Base-by-base conservation (phyloP, 192 early-diverging fungal species). In the Gryganskiella cystojenkinii region DNA sequence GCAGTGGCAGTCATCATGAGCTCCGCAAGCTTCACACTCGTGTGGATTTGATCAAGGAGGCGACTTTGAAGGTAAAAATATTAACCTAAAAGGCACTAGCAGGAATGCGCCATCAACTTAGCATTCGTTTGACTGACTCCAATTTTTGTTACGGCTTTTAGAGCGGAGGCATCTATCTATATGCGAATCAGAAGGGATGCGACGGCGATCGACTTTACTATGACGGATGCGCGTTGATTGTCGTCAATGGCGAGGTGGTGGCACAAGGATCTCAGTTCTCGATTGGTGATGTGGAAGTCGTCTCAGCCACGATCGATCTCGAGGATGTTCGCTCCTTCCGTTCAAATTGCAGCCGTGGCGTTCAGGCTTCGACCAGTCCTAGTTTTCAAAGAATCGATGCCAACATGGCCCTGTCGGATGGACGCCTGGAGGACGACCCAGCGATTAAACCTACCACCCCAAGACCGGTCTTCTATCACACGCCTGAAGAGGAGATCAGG, bases 201-300 rank as follows among this genome's bases (percentile, higher is more conserved):
- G 98, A 99, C 65, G 98, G 96, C 30, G 98, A 99, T 74, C 90
- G 98, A 22, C 82, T 98, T 25, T 99, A 99, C 82, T 99, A 98
- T 58, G 98, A 99, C 64, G 98, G 97, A 15, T 92, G 92, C 45
- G 87, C 93, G 0, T 83, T 99, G 86, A 93, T 99, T 69, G 79
- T 92, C 19, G 86, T 94, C 22, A 99, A 99, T 71, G 97, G 97
- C 37, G 79, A 90, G 24, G 84, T 98, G 7, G 83, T 99, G 6
- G 95, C 92, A 11, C 94, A 95, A 80, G 92, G 94, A 49, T 85
- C 89, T 5, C 98, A 99, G 83, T 99, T 99, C 59, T 94, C 93
- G 0, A 80, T 99, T 5, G 82, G 86, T 15, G 98, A 99, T 84
- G 95, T 99, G 56, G 98, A 99, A 71, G 95, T 99, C 2, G 81